Evolutionary conservation across 352 stramenopile genomes (phyloP).

Genomic region (Aphanomyces astaci): DNA sequence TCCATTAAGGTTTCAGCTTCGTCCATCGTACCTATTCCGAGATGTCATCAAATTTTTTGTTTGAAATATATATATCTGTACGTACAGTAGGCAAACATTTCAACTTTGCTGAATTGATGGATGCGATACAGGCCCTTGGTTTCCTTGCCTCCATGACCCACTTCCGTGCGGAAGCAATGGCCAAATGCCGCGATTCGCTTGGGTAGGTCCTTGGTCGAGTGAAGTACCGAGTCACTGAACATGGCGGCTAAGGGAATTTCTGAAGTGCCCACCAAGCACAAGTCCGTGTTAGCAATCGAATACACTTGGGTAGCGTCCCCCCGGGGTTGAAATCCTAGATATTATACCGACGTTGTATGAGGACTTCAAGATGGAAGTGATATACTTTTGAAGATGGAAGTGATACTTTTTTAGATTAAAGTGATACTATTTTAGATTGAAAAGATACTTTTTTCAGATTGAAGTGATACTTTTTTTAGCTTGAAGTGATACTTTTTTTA

Average conservation of each 20-base stretch:
- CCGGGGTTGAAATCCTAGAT: conserved; percentile 65
- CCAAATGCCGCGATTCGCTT: conserved; percentile 73
- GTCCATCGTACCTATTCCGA: conserved; percentile 36
- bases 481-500: no score
- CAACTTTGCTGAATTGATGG: conserved; percentile 87
- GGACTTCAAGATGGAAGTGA: no score
- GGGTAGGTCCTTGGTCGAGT: conserved; percentile 41
- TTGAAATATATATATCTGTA: neutral
- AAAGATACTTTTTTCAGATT: no score
- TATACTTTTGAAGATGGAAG: no score
- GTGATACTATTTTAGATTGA: no score
- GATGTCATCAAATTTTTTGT: neutral
- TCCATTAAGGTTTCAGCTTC: conserved; percentile 65
- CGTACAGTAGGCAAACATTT: conserved; percentile 78
- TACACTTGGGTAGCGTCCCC: conserved; percentile 85
- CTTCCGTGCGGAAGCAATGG: conserved; percentile 85
- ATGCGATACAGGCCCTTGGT: conserved; percentile 81
- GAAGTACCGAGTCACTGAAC: conserved; percentile 67
- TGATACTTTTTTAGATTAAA: no score
- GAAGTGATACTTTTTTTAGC: no score
- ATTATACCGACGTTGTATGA: neutral
- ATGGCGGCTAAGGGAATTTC: conserved; percentile 79
- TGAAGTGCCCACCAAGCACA: conserved; percentile 76
- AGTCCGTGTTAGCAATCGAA: conserved; percentile 70
- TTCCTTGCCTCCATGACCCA: conserved; percentile 61